phyloP scores from a whole-genome alignment of 768 basidiomycete species.

The Mycena capillaripes region DNA sequence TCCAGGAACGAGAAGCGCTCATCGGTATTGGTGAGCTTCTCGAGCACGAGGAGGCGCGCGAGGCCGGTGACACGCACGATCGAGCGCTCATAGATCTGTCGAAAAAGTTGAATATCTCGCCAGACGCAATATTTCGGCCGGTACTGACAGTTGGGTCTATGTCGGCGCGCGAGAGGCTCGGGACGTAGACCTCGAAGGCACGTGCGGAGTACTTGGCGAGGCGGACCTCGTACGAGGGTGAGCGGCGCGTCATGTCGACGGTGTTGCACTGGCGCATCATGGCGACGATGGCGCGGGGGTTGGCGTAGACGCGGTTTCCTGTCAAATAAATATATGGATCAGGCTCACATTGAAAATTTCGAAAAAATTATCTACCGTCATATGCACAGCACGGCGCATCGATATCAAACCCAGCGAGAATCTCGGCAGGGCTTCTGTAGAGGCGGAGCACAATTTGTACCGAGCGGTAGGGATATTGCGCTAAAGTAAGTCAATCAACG shows the following conservation, averaged over 20 bases:
- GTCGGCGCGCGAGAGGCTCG: constrained; percentile 62
- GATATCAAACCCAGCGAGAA: constrained; percentile 77
- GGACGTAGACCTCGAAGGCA: constrained; percentile 70
- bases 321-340: neutral
- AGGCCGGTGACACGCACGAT: constrained; percentile 70
- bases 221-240: constrained; percentile 75
- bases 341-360: neutral
- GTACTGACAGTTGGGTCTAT: constrained; percentile 69
- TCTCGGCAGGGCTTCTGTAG: constrained; percentile 73
- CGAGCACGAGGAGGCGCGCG: constrained; percentile 72
- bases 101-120: neutral
- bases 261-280: constrained; percentile 78
- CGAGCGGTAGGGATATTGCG: constrained; percentile 75
- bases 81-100: constrained; percentile 71
- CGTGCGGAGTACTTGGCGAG: constrained; percentile 70
- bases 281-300: constrained; percentile 69
- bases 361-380: constrained; percentile 47
- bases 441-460: constrained; percentile 77
- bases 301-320: constrained; percentile 68
- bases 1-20: constrained; percentile 61
- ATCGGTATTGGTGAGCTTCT: constrained; percentile 63
- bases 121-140: neutral
- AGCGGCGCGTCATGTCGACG: constrained; percentile 71
- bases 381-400: constrained; percentile 74
- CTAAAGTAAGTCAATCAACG: constrained; percentile 44